These are phyloP conservation scores for Staphylotrichum tortipilum DNA, from an alignment of 495 filamentous ascomycete species.

Conservation along the genomic window DNA sequence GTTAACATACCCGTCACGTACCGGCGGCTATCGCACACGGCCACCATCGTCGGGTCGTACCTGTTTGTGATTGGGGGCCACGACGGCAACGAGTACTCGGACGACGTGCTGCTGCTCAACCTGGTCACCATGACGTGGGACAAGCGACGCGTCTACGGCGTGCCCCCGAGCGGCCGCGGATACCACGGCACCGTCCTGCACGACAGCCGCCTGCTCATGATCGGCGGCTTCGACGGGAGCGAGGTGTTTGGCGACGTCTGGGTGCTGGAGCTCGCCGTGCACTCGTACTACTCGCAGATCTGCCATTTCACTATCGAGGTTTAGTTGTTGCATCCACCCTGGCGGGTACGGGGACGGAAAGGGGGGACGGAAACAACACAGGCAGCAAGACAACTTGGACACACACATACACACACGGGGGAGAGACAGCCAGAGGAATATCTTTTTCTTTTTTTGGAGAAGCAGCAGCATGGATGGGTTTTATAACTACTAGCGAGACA, in stretches of 20 bases:
- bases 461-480: no score
- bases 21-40: constrained; percentile 52
- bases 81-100: constrained; percentile 58
- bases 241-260: constrained; percentile 57
- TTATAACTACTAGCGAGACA: no score
- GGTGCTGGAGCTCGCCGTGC: constrained; percentile 55
- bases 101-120: constrained; percentile 56
- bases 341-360: no score
- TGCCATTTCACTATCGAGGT: constrained; percentile 60
- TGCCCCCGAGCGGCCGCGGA: constrained; percentile 50
- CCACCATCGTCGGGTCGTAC: constrained; percentile 57
- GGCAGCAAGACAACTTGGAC: no score
- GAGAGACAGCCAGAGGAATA: no score
- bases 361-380: no score
- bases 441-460: no score
- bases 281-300: constrained; percentile 61
- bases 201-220: constrained; percentile 50
- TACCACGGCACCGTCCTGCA: constrained; percentile 57
- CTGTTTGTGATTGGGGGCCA: constrained; percentile 59
- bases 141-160: constrained; percentile 51
- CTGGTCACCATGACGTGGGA: constrained; percentile 64
- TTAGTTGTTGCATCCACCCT: constrained; percentile 17
- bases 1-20: constrained; percentile 47
- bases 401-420: no score
- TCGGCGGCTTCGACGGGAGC: constrained; percentile 56